Base-by-base conservation (phyloP, 2,329 filamentous ascomycete species). In the Penicillium sp. region DNA sequence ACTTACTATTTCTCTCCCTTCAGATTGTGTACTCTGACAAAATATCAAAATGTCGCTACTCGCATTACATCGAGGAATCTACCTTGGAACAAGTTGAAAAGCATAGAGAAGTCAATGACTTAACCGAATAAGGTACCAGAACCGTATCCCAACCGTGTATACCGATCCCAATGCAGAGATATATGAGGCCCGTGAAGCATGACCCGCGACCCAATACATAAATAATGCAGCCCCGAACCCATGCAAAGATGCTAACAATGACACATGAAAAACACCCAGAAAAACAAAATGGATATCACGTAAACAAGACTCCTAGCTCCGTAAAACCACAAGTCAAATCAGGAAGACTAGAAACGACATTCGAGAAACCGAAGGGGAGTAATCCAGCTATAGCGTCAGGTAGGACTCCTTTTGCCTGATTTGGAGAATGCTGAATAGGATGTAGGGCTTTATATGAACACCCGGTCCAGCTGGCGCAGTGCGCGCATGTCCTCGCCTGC, bases 401-500 rank as follows among this genome's bases (percentile, higher is more conserved):
- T n/a, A n/a, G 3, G 20, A 14, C 35, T 37, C 20, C n/a, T 29
- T 26, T 26, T 8, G 31, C 37, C 46, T 43, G 23, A 27, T 29
- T 29, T 29, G 37, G 23, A 29, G 14, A n/a, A 26, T 3, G 18
- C 9, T 11, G 26, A 18, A 18, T 26, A 18, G 14, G 22, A 14
- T 10, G 2, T 9, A 16, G 14, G 24, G 24, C 24, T 26, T 63
- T 51, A 71, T 6, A 61, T 69, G 43, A 77, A 78, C 1, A 74
- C 75, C 18, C 72, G 68, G 65, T 88, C 81, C 40, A 88, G 70
- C 61, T 86, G 81, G 52, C 81, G 76, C 37, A 87, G 65, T 1
- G 82, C 83, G 54, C 82, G 74, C 50, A 77, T 77, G 55, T 87
- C 85, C 63, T 87, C 84, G 28, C 69, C 66, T 14, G 76, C 73